These are phyloP conservation scores for Xylaria sp. DNA, from an alignment of 2,329 filamentous ascomycete genomes.

Conservation along the genomic window DNA sequence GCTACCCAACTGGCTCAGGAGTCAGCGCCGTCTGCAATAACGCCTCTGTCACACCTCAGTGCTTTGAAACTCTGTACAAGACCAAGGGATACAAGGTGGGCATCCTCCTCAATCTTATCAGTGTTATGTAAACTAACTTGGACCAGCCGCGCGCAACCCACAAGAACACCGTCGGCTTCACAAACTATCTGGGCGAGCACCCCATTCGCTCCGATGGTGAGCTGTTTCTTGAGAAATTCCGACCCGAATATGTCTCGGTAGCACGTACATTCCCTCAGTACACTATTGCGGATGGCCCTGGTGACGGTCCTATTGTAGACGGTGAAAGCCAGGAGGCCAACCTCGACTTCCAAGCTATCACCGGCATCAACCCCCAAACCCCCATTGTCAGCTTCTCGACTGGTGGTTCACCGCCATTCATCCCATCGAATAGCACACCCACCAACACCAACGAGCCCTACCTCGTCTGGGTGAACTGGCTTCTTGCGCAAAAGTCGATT, in stretches of 20 bases:
- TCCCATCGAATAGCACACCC: constrained; percentile 41
- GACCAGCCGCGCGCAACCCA: constrained; percentile 51
- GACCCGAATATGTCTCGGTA: constrained; percentile 51
- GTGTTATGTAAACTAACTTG: constrained; percentile 11
- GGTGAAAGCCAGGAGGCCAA: constrained; percentile 47
- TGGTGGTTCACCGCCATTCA: constrained; percentile 50
- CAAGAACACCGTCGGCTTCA: constrained; percentile 58
- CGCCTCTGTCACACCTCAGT: constrained; percentile 63
- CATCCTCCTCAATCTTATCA: background rate
- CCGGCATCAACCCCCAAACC: constrained; percentile 48
- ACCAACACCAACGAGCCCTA: constrained; percentile 65
- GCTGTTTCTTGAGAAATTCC: constrained; percentile 52
- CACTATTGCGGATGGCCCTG: constrained; percentile 50
- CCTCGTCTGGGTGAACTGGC: constrained; percentile 63
- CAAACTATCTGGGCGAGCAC: constrained; percentile 60
- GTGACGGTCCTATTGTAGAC: constrained; percentile 43
- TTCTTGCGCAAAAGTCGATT: constrained; percentile 58
- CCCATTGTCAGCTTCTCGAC: constrained; percentile 50
- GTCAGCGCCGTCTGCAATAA: constrained; percentile 58
- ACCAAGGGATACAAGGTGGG: constrained; percentile 61
- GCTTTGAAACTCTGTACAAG: constrained; percentile 64
- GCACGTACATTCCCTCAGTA: constrained; percentile 51
- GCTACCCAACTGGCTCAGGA: constrained; percentile 45
- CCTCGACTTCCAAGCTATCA: constrained; percentile 49
- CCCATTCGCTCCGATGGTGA: constrained; percentile 58